Evolutionary conservation across 2,329 filamentous ascomycete genomes (phyloP).

Genomic region (Colletotrichum sublineola): DNA sequence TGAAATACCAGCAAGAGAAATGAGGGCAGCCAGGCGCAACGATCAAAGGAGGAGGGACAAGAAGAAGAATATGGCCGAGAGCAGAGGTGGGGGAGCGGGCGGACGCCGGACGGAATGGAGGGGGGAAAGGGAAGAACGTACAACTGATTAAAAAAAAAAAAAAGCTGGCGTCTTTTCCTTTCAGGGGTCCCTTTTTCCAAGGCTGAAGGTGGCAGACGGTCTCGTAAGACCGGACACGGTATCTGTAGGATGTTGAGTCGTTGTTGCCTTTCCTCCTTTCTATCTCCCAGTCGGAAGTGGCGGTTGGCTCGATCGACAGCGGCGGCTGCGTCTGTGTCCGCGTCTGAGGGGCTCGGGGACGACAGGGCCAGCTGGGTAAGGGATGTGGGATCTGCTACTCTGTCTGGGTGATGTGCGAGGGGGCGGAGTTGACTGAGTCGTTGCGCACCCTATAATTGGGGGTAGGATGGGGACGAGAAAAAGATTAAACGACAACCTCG

Average conservation of each 20-base stretch:
- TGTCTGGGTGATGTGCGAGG: slow-evolving; percentile 26
- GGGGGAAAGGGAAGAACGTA: slow-evolving; percentile 25
- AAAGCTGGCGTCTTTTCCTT: slow-evolving; percentile 26
- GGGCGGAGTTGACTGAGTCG: slow-evolving; percentile 40
- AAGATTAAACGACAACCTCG: slow-evolving; percentile 39
- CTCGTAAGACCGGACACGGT: slow-evolving; percentile 2
- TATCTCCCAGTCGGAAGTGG: slow-evolving; percentile 15
- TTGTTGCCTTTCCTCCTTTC: slow-evolving; percentile 10
- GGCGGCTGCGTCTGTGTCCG: slow-evolving; percentile 32
- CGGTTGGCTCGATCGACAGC: slow-evolving; percentile 15
- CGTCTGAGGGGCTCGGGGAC: slow-evolving; percentile 23
- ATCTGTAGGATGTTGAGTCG: slow-evolving; percentile 11
- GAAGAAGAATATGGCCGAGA: slow-evolving; percentile 23
- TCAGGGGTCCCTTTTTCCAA: slow-evolving; percentile 13
- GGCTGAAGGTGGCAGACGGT: background rate
- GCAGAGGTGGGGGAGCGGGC: slow-evolving; percentile 1
- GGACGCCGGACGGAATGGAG: slow-evolving; percentile 17
- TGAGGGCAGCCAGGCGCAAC: slow-evolving; percentile 4
- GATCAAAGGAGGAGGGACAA: slow-evolving; percentile 32
- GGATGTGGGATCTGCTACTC: slow-evolving; percentile 15
- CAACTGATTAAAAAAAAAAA: slow-evolving; percentile 31
- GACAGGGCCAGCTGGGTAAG: slow-evolving; percentile 18
- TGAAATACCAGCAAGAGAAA: slow-evolving; percentile 8
- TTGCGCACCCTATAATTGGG: slow-evolving; percentile 38
- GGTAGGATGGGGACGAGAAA: slow-evolving; percentile 34